These are phyloP conservation scores for Fraxinus quadrangulata DNA, from an alignment of 257 asterid genomes.

Conservation along the genomic window DNA sequence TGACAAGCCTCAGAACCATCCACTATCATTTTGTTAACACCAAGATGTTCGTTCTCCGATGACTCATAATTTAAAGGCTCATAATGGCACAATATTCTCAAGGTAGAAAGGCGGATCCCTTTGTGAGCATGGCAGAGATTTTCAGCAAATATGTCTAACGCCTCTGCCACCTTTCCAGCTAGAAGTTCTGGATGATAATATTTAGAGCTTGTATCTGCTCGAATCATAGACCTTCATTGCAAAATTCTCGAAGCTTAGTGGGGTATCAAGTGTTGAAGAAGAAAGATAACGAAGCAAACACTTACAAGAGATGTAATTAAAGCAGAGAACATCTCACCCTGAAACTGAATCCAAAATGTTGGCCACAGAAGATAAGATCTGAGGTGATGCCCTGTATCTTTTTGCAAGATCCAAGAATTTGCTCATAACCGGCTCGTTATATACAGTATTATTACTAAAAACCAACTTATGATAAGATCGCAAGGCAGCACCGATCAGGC, in stretches of 20 bases:
- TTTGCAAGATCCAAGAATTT: slow-evolving; percentile 66
- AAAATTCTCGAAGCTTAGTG: slow-evolving; percentile 27
- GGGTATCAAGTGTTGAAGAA: slow-evolving; percentile 7
- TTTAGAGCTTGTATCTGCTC: slow-evolving; percentile 38
- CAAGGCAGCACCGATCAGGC: slow-evolving; percentile 78
- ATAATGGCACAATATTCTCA: slow-evolving; percentile 81
- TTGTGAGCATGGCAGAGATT: slow-evolving; percentile 66
- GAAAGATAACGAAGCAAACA: slow-evolving; percentile 17
- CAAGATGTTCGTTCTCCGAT: slow-evolving; percentile 35
- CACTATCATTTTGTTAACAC: slow-evolving; percentile 37
- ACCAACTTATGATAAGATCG: slow-evolving; percentile 55
- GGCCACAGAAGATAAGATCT: slow-evolving; percentile 78
- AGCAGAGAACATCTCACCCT: slow-evolving; percentile 43
- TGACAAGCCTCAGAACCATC: slow-evolving; percentile 42
- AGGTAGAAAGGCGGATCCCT: slow-evolving; percentile 69
- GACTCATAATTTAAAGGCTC: slow-evolving; percentile 46
- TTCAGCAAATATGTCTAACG: slow-evolving; percentile 56
- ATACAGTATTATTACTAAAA: slow-evolving; percentile 37
- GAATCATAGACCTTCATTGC: slow-evolving; percentile 44
- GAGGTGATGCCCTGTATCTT: slow-evolving; percentile 64
- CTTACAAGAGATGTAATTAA: slow-evolving; percentile 3
- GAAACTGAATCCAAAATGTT: slow-evolving; percentile 63
- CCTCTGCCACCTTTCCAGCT: slow-evolving; percentile 46
- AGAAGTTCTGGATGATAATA: slow-evolving; percentile 50
- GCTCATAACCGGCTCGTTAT: slow-evolving; percentile 42